Evolutionary conservation across 2,329 filamentous ascomycete species (phyloP).

Genomic region (Penicillium thymicola): DNA sequence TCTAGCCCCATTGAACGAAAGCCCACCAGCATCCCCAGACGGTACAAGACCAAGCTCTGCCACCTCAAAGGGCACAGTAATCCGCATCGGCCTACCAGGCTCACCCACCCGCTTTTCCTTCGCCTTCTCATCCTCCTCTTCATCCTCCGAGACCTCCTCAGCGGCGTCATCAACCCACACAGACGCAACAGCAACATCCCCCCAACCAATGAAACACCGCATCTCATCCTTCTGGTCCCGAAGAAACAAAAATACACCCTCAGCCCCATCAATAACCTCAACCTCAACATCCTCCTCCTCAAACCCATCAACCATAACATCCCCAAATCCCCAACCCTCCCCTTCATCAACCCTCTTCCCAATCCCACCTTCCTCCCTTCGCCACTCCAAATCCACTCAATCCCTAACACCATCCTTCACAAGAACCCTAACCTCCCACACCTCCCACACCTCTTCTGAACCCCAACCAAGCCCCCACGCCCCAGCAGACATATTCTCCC

Average conservation of each 20-base stretch:
- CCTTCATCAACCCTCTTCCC: constrained; percentile 1
- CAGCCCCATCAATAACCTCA: constrained; percentile 28
- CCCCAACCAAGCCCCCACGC: constrained; percentile 5
- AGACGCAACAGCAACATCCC: neutral
- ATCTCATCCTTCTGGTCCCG: constrained; percentile 21
- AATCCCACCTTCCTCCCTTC: constrained; percentile 20
- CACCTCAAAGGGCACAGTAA: constrained; percentile 35
- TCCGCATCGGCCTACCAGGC: constrained; percentile 30
- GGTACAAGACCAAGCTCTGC: constrained; percentile 30
- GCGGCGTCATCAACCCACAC: constrained; percentile 4
- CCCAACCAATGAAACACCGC: constrained; percentile 8
- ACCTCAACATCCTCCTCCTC: constrained; percentile 13
- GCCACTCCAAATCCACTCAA: constrained; percentile 32
- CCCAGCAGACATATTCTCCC: constrained; percentile 56
- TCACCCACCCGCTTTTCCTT: constrained; percentile 33
- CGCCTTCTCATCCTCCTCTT: constrained; percentile 34
- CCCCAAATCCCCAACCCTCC: neutral
- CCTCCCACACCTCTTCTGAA: constrained; percentile 24
- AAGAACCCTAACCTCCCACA: neutral
- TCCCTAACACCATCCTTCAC: constrained; percentile 37
- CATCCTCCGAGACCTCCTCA: constrained; percentile 24
- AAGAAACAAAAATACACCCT: constrained; percentile 22
- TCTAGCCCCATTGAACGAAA: constrained; percentile 25
- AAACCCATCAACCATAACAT: constrained; percentile 9
- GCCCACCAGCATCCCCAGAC: constrained; percentile 20